Percentiles rank a stretch among this genome's conserved stretches.
Conservation (phyloP, 176 grass and related monocot genomes). For the Carex myosuroides region DNA sequence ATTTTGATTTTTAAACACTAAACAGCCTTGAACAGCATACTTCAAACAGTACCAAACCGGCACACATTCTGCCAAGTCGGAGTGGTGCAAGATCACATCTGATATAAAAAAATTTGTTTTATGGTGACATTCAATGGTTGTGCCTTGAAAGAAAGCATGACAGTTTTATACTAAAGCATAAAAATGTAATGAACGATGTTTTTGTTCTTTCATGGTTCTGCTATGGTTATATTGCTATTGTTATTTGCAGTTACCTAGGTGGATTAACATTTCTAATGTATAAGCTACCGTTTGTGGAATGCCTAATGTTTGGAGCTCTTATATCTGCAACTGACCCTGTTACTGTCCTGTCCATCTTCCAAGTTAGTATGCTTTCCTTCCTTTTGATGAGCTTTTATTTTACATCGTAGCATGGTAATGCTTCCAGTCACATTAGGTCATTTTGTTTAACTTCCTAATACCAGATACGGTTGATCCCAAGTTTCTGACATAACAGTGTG, state of each 20-base stretch:
- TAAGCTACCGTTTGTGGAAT: slow-evolving; percentile 83
- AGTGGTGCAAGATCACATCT: background rate
- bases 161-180: background rate
- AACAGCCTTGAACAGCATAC: background rate
- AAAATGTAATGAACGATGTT: background rate
- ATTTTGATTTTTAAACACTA: background rate
- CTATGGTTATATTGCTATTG: background rate
- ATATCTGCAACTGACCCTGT: slow-evolving; percentile 99
- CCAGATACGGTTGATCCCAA: background rate
- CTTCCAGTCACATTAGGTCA: background rate
- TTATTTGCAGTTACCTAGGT: slow-evolving; percentile 70
- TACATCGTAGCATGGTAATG: background rate
- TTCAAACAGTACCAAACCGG: background rate
- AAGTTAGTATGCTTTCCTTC: slow-evolving; percentile 41
- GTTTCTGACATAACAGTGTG: background rate
- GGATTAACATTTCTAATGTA: slow-evolving; percentile 98
- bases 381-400: background rate
- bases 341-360: slow-evolving; percentile 97
- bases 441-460: background rate
- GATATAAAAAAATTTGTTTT: background rate
- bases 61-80: background rate
- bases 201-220: background rate
- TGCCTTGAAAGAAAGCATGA: background rate
- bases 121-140: slow-evolving; percentile 3
- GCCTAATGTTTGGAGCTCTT: slow-evolving; percentile 94